Base-by-base conservation (phyloP, 78 protist genomes). In the Dictyostelium capitatum region DNA sequence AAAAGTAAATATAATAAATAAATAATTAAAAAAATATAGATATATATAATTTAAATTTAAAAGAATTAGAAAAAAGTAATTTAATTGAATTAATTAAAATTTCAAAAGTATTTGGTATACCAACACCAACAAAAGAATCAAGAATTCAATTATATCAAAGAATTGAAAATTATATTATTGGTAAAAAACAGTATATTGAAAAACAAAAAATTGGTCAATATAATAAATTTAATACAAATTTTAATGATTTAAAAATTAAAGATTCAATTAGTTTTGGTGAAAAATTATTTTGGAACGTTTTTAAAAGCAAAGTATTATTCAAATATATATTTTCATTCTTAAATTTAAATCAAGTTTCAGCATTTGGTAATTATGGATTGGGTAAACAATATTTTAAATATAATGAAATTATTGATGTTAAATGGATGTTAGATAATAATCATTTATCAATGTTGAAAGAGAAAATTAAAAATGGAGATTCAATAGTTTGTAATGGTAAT, bases 351-450 rank as follows among this genome's bases (percentile, higher is more conserved):
- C n/a, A 56, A n/a, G n/a, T 20, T 56, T 19, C 65, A 56, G 8
- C 65, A 7, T 56, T 20, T 20, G 6, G 25, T 20, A 56, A 56
- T 56, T 56, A 56, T 56, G 65, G 65, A 56, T 56, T 56, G 19
- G 65, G 65, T 56, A 56, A 56, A 56, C 65, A 56, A 2, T 56
- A 20, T 20, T 56, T 56, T 56, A 56, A 17, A 56, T 20, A 19
- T 20, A n/a, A 20, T 20, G 65, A 56, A 56, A 56, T 56, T 6
- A 56, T 56, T 20, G n/a, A 56, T 56, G 65, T 56, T 8, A 56
- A 56, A 56, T 56, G 65, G 65, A 56, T 56, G 65, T 56, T 56
- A 56, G 65, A 56, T 56, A 56, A 56, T 56, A 56, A 56, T 20
- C 65, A 56, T 20, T 56, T 56, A 20, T 25, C 19, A 7, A 56